Percentiles rank a stretch among this genome's conserved stretches.
Conservation (phyloP, 768 basidiomycete species). For the Mycena capillaripes region DNA sequence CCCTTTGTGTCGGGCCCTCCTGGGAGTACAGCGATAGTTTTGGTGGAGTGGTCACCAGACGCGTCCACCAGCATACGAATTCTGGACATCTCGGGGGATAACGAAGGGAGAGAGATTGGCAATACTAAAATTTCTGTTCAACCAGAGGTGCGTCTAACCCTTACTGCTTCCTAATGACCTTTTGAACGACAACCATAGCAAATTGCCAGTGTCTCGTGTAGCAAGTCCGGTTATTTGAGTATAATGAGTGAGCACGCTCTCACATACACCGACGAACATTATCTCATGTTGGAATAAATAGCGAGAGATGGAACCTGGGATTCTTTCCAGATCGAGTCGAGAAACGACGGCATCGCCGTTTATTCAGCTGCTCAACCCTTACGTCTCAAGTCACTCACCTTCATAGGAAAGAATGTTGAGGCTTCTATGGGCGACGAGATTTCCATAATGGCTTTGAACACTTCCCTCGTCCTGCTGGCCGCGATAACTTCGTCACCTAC, state of each 20-base stretch:
- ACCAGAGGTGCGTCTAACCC: slow-evolving; percentile 44
- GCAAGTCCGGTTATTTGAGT: slow-evolving; percentile 62
- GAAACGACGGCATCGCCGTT: slow-evolving; percentile 40
- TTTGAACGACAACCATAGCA: slow-evolving; percentile 45
- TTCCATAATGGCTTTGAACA: slow-evolving; percentile 64
- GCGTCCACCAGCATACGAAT: slow-evolving; percentile 45
- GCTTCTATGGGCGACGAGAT: slow-evolving; percentile 32
- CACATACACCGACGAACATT: neutral
- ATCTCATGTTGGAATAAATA: neutral
- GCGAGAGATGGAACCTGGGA: slow-evolving; percentile 31
- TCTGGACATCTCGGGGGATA: slow-evolving; percentile 49
- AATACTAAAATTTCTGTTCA: slow-evolving; percentile 46
- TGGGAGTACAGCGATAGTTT: slow-evolving; percentile 41
- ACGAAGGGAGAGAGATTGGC: slow-evolving; percentile 47
- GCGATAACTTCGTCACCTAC: slow-evolving; percentile 52
- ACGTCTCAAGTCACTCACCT: slow-evolving; percentile 41
- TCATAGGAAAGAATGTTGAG: slow-evolving; percentile 24
- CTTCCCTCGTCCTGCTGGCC: slow-evolving; percentile 72
- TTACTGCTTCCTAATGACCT: neutral
- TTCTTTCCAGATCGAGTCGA: slow-evolving; percentile 51
- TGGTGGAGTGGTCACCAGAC: slow-evolving; percentile 42
- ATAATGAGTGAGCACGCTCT: slow-evolving; percentile 58
- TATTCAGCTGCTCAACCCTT: slow-evolving; percentile 45
- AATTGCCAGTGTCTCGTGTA: slow-evolving; percentile 57
- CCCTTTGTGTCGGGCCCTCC: slow-evolving; percentile 45